Evolutionary conservation across 768 basidiomycete species (phyloP), one percentile per base, ranked within the genome.

Genomic region (Pluteus cervinus): DNA sequence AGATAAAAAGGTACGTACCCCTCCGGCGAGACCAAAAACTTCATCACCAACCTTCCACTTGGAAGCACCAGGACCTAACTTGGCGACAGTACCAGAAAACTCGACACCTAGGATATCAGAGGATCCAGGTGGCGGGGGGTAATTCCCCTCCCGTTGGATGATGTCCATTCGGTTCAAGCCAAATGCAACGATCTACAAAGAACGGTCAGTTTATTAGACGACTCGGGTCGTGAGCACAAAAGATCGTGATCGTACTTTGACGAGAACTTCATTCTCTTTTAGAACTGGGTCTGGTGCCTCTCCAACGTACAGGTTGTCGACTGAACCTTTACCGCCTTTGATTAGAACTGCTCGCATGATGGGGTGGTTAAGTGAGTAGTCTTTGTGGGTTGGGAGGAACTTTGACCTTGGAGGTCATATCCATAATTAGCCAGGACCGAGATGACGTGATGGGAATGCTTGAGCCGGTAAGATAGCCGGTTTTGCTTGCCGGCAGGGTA

Each of bases 81-180:
- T 65, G 24, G 67, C 60, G 33, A 90, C 67, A 3, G 52, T 54
- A 4, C 88, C 86, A 16, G 88, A 77, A 55, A 93, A 94, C 57
- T 94, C 92, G 29, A 91, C 85, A 3, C 92, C 90, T 7, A 93
- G 69, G 52, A 92, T 81, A 5, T 68, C 60, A 24, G 82, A 80
- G 14, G 77, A 73, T 28, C 81, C 83, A n/a, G 79, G 69, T 21
- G 90, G 89, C n/a, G 71, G 60, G 12, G 86, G 81, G 54, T 91
- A 91, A n/a, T 55, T 49, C 1, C 82, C 85, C 52, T 79, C 68
- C 5, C 83, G 75, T 55, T 88, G 90, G 5, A 46, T 36, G 37
- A 89, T 68, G 52, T 93, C 90, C 88, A 88, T 81, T 21, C 91
- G 73, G 59, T 93, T 93, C 42, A 93, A 60, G 12, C 88, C 87